Conservation (phyloP, 257 asterid genomes). For the Solanum chmielewskii region DNA sequence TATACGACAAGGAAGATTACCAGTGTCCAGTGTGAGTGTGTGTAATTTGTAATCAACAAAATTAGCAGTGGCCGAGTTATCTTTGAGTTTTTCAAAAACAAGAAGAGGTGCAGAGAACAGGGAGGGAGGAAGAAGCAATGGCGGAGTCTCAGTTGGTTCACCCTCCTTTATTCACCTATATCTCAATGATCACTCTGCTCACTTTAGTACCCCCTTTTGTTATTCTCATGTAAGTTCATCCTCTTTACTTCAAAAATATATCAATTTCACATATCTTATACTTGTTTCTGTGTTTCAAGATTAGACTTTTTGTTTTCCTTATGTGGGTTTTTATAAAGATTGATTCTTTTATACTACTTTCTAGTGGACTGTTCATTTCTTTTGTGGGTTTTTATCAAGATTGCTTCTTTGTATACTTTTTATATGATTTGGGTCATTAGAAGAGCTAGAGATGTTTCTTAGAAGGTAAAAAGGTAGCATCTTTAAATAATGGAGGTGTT, state of each 20-base stretch:
- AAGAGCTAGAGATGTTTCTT: neutral
- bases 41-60: neutral
- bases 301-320: neutral
- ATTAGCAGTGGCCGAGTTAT: neutral
- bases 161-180: constrained; percentile 66
- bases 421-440: neutral
- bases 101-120: neutral
- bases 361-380: neutral
- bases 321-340: neutral
- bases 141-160: constrained; percentile 60
- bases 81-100: neutral
- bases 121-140: constrained; percentile 18
- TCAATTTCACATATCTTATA: neutral
- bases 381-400: neutral
- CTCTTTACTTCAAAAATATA: neutral
- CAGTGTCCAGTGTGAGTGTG: neutral
- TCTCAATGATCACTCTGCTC: constrained; percentile 72
- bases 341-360: neutral
- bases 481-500: neutral
- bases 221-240: constrained; percentile 57
- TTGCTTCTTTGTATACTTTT: neutral
- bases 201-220: constrained; percentile 87
- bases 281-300: neutral
- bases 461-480: neutral
- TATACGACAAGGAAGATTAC: neutral